A percentile compares a stretch with the other conserved stretches of the same genome.
phyloP scores from a whole-genome alignment of 495 filamentous ascomycete species.

The Terfezia claveryi region DNA sequence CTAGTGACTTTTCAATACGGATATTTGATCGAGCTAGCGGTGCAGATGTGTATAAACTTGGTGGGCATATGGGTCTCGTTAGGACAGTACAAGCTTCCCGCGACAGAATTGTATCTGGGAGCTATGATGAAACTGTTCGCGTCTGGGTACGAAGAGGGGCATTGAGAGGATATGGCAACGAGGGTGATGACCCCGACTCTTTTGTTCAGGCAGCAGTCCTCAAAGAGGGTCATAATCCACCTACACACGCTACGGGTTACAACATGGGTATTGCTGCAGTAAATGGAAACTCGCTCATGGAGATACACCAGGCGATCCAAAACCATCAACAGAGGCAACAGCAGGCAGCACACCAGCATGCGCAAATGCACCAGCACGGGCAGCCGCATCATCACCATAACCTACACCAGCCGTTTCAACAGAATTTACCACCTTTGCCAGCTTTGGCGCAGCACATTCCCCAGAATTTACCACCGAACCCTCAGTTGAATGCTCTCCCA shows the following conservation, averaged over 20 bases:
- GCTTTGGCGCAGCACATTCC: background rate
- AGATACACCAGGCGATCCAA: background rate
- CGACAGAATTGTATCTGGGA: slow-evolving; percentile 76
- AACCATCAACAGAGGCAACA: slow-evolving; percentile 1
- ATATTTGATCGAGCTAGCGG: slow-evolving; percentile 73
- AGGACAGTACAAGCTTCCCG: slow-evolving; percentile 76
- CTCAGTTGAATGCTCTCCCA: background rate
- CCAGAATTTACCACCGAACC: background rate
- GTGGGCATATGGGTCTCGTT: slow-evolving; percentile 61
- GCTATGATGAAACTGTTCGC: slow-evolving; percentile 85
- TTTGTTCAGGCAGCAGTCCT: background rate
- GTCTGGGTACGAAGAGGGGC: slow-evolving; percentile 39
- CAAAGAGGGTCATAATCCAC: background rate
- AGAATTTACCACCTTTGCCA: background rate
- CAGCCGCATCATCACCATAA: slow-evolving; percentile 1
- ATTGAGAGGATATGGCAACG: background rate
- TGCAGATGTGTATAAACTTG: slow-evolving; percentile 68
- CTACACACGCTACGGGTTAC: background rate
- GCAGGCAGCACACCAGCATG: background rate
- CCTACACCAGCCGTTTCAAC: background rate
- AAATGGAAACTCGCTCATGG: background rate
- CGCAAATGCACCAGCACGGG: slow-evolving; percentile 13
- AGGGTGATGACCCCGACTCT: background rate
- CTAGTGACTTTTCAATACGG: slow-evolving; percentile 82
- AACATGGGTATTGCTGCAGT: background rate